These are phyloP conservation scores for Diplodia mutila DNA, from an alignment of 2,329 filamentous ascomycete genomes.

Conservation along the genomic window DNA sequence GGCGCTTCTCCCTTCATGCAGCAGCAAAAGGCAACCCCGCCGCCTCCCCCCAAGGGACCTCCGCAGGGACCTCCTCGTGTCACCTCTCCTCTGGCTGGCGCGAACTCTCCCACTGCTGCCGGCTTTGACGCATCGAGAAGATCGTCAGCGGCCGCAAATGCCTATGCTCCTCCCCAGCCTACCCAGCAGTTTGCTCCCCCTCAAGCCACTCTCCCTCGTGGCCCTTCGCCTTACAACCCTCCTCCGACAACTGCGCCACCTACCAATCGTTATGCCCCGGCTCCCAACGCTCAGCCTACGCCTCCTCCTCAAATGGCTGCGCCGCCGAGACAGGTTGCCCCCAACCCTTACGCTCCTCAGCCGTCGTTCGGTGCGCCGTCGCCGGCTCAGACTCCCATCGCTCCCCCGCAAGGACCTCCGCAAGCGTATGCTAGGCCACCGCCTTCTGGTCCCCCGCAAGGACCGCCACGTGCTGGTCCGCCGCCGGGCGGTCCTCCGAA, in stretches of 20 bases:
- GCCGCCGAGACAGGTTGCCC: conserved; percentile 50
- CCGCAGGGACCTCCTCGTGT: conserved; percentile 63
- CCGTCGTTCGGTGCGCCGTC: conserved; percentile 28
- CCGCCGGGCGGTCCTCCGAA: conserved; percentile 47
- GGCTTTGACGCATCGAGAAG: conserved; percentile 35
- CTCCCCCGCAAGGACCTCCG: conserved; percentile 45
- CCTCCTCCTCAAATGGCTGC: conserved; percentile 46
- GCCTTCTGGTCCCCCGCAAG: conserved; percentile 46
- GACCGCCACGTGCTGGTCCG: conserved; percentile 51
- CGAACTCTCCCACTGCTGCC: conserved; percentile 54
- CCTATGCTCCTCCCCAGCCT: conserved; percentile 64
- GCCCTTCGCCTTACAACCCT: conserved; percentile 83
- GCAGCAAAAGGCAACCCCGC: conserved; percentile 67
- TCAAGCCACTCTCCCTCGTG: conserved; percentile 69
- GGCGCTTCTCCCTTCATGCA: conserved; percentile 62
- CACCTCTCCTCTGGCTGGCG: conserved; percentile 66
- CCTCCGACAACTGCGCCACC: conserved; percentile 80
- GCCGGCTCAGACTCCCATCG: conserved; percentile 41
- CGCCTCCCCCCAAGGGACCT: conserved; percentile 79
- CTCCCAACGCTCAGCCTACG: conserved; percentile 60
- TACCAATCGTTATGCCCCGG: conserved; percentile 66
- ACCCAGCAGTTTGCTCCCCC: conserved; percentile 48
- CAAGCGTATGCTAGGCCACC: conserved; percentile 44
- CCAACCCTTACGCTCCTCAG: conserved; percentile 48
- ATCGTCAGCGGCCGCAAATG: conserved; percentile 61